Percentiles rank a stretch among this genome's conserved stretches.
Conservation (phyloP, 768 basidiomycete genomes). For the Tephrocybe rancida region DNA sequence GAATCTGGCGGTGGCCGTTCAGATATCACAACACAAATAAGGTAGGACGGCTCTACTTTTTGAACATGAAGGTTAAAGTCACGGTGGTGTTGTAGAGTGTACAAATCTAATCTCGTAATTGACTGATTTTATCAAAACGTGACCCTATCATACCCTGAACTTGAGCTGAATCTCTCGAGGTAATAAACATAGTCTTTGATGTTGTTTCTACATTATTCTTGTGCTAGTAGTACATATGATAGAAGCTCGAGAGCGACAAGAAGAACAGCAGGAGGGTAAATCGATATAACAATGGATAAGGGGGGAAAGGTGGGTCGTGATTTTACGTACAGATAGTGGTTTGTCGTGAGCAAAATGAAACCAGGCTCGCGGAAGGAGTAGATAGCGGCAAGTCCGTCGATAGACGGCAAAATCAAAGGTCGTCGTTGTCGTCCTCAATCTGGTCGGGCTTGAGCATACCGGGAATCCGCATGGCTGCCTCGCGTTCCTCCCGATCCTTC, state of each 20-base stretch:
- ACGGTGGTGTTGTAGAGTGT: slow-evolving; percentile 1
- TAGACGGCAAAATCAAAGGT: slow-evolving; percentile 51
- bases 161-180: neutral
- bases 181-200: slow-evolving; percentile 5
- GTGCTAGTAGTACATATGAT: slow-evolving; percentile 46
- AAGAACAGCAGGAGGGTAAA: slow-evolving; percentile 21
- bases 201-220: slow-evolving; percentile 43
- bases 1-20: slow-evolving; percentile 49
- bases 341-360: slow-evolving; percentile 16
- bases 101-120: slow-evolving; percentile 1
- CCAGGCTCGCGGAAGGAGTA: slow-evolving; percentile 40
- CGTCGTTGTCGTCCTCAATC: slow-evolving; percentile 91
- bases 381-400: slow-evolving; percentile 6
- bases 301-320: slow-evolving; percentile 24
- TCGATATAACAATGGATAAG: slow-evolving; percentile 32
- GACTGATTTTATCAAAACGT: slow-evolving; percentile 14
- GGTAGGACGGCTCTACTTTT: slow-evolving; percentile 53
- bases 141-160: slow-evolving; percentile 2
- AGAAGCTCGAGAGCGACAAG: slow-evolving; percentile 31
- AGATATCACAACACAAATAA: slow-evolving; percentile 9
- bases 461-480: slow-evolving; percentile 92
- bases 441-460: slow-evolving; percentile 97
- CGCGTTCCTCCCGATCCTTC: slow-evolving; percentile 82
- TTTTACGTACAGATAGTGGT: slow-evolving; percentile 28
- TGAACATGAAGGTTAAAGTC: slow-evolving; percentile 56